phyloP scores from a whole-genome alignment of 2,329 filamentous ascomycete species.

The Arthrinium phaeospermum region DNA sequence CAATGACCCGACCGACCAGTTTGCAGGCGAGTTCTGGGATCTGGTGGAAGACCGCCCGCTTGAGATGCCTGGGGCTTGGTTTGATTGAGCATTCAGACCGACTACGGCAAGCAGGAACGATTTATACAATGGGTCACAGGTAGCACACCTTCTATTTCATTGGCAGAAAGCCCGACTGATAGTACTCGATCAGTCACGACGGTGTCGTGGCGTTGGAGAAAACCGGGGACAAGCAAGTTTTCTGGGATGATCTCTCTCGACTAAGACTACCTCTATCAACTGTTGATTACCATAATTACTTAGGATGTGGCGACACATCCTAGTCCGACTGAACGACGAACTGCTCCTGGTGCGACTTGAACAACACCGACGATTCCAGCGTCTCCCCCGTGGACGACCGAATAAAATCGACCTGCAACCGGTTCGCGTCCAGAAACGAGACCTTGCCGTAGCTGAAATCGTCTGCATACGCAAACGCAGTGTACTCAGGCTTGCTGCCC shows the following conservation, averaged over 20 bases:
- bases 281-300: not conserved
- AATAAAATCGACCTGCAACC: conserved; percentile 57
- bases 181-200: not conserved
- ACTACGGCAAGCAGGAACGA: no score
- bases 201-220: not conserved
- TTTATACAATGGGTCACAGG: no score
- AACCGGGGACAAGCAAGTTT: not conserved
- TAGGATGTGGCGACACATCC: not conserved
- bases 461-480: conserved; percentile 55
- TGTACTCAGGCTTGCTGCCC: conserved; percentile 48
- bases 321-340: conserved; percentile 48
- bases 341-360: conserved; percentile 51
- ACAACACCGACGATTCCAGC: conserved; percentile 53
- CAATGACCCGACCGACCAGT: not conserved
- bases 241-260: not conserved
- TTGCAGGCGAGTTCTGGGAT: not conserved
- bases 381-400: conserved; percentile 53
- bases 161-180: not conserved
- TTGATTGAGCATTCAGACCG: no score
- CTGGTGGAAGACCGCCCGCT: conserved; percentile 3
- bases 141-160: not conserved
- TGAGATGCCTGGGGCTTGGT: not conserved
- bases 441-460: conserved; percentile 60
- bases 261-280: not conserved
- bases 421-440: conserved; percentile 49